These are phyloP conservation scores for Phoenix dactylifera DNA, from an alignment of 176 grass and related monocot genomes.

Conservation along the genomic window DNA sequence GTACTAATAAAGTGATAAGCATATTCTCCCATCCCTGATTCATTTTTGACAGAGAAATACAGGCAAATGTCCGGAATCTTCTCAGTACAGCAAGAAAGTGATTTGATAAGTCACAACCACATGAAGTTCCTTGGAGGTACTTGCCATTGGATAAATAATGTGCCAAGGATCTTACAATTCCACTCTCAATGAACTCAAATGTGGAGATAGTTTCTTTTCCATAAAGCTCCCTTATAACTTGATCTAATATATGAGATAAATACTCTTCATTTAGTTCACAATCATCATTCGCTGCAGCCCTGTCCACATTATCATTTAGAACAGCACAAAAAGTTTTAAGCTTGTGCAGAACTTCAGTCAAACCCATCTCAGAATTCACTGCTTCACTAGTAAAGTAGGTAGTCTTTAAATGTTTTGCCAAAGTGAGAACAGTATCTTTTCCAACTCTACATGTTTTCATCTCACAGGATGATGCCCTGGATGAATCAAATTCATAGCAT, in stretches of 20 bases:
- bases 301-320: slow-evolving; percentile 58
- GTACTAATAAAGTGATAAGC: slow-evolving; percentile 57
- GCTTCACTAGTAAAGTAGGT: slow-evolving; percentile 69
- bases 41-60: slow-evolving; percentile 47
- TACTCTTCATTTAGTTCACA: slow-evolving; percentile 47
- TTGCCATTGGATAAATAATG: slow-evolving; percentile 87
- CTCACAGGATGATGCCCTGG: slow-evolving; percentile 28
- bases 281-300: slow-evolving; percentile 31
- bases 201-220: slow-evolving; percentile 82
- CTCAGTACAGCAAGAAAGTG: slow-evolving; percentile 55
- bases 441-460: slow-evolving; percentile 57
- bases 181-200: slow-evolving; percentile 97
- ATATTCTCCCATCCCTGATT: slow-evolving; percentile 42
- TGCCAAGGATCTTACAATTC: slow-evolving; percentile 71
- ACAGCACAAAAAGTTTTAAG: slow-evolving; percentile 82
- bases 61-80: slow-evolving; percentile 77
- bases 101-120: slow-evolving; percentile 18
- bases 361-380: slow-evolving; percentile 51
- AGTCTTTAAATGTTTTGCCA: slow-evolving; percentile 60
- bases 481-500: slow-evolving; percentile 71
- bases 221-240: slow-evolving; percentile 88
- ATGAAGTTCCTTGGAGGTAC: slow-evolving; percentile 32
- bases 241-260: slow-evolving; percentile 62
- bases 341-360: slow-evolving; percentile 67
- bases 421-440: slow-evolving; percentile 40